These are phyloP conservation scores for Stentor coeruleus DNA, from an alignment of 73 alveolate species.

Conservation along the genomic window DNA sequence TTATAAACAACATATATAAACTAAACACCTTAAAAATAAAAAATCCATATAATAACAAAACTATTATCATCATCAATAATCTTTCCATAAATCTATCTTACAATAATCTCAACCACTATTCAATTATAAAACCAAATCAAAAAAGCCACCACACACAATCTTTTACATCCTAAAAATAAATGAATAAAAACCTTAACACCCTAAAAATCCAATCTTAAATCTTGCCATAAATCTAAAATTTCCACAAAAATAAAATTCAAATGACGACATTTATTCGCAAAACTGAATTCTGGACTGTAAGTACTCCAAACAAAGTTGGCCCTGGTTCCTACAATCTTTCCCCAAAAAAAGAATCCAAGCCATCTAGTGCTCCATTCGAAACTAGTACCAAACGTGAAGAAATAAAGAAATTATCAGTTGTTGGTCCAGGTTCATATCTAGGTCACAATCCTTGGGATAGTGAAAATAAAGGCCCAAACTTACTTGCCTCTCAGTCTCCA, in stretches of 20 bases:
- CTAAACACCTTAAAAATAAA: too few species aligned
- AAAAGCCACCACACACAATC: neutral
- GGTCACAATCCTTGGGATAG: neutral
- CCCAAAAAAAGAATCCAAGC: neutral
- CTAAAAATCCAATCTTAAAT: too few species aligned
- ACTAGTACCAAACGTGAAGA: neutral
- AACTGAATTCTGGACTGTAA: neutral
- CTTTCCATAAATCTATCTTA: neutral
- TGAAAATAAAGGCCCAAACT: neutral
- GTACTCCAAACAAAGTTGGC: neutral
- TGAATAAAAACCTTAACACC: too few species aligned
- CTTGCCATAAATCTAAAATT: neutral
- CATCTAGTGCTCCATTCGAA: neutral
- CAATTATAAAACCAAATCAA: neutral
- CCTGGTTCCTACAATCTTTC: neutral
- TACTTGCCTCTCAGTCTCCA: neutral
- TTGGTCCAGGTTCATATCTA: slow-evolving; percentile 6
- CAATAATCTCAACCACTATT: neutral
- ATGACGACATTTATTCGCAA: neutral
- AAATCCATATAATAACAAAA: too few species aligned
- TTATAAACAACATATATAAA: too few species aligned
- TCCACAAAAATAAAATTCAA: neutral
- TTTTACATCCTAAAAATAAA: neutral
- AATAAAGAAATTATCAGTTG: neutral
- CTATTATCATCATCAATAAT: neutral